These are phyloP conservation scores for Breviolum minutum DNA, from an alignment of 73 alveolate species.

Conservation along the genomic window DNA sequence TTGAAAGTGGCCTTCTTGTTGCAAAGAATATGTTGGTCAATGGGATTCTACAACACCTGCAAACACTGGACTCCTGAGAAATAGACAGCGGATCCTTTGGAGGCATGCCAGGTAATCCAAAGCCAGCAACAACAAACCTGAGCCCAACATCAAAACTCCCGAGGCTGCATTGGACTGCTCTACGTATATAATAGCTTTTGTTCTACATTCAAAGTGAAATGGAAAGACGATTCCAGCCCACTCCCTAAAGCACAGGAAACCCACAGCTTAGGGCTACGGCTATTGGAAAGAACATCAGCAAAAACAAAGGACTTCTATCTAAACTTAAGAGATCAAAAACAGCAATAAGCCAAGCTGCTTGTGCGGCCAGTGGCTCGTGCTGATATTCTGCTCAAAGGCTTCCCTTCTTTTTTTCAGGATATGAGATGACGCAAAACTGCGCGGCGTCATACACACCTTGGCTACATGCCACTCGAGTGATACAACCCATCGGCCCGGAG, in stretches of 20 bases:
- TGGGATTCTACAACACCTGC: background rate
- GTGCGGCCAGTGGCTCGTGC: constrained; percentile 93
- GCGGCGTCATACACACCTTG: constrained; percentile 90
- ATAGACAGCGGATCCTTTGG: constrained; percentile 11
- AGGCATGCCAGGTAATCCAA: background rate
- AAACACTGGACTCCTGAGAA: constrained; percentile 5
- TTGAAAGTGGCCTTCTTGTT: background rate
- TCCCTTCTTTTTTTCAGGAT: constrained; percentile 20
- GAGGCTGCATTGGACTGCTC: background rate
- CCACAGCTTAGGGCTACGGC: background rate
- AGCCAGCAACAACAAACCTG: constrained; percentile 52
- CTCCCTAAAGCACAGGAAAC: background rate
- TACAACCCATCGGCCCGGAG: background rate
- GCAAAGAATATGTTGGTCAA: background rate
- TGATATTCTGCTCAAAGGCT: constrained; percentile 37
- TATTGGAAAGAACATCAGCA: no score
- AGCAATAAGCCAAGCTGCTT: constrained; percentile 1
- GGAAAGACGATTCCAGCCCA: background rate
- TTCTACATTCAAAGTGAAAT: background rate
- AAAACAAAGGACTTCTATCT: background rate
- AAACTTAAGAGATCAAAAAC: background rate
- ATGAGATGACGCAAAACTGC: constrained; percentile 33
- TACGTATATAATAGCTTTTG: background rate
- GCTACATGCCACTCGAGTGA: background rate
- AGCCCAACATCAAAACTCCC: background rate